Evolutionary conservation across 176 grass and related monocot genomes (phyloP).

Genomic region (Cenchrus purpureus): DNA sequence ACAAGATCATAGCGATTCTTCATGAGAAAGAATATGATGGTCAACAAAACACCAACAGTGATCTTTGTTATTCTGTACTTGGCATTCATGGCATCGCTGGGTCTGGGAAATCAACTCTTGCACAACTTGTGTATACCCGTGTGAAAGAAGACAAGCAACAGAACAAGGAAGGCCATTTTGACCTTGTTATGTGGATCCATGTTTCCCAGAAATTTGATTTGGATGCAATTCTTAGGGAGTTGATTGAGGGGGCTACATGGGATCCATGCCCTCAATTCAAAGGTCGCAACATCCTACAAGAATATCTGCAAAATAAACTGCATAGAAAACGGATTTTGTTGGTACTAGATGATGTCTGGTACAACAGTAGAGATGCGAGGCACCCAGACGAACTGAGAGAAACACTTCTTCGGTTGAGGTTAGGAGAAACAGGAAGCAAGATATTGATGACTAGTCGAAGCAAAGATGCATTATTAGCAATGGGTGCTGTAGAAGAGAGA

Average conservation of each 20-base stretch:
- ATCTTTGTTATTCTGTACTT: no score
- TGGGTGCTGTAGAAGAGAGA: not conserved
- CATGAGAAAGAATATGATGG: no score
- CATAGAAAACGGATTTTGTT: constrained; percentile 5
- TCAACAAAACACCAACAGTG: no score
- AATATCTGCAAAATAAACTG: not conserved
- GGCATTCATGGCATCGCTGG: no score
- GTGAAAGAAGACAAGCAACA: not conserved
- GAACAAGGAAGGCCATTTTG: not conserved
- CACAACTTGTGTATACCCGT: no score
- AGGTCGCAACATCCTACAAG: constrained; percentile 8
- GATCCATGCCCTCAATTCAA: not conserved
- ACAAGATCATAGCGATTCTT: no score
- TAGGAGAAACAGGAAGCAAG: constrained; percentile 29
- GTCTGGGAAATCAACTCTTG: no score
- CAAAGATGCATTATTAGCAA: not conserved
- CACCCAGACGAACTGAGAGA: not conserved
- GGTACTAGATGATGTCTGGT: constrained; percentile 32
- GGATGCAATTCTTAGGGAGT: not conserved
- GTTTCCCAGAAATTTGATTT: constrained; percentile 10
- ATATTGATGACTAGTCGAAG: constrained; percentile 44
- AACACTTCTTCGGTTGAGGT: constrained; percentile 6
- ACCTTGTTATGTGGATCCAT: constrained; percentile 36
- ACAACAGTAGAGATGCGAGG: not conserved
- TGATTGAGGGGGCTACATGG: constrained; percentile 1